These are phyloP conservation scores for Termitomyces sp. DNA, from an alignment of 768 basidiomycete genomes.

Conservation along the genomic window DNA sequence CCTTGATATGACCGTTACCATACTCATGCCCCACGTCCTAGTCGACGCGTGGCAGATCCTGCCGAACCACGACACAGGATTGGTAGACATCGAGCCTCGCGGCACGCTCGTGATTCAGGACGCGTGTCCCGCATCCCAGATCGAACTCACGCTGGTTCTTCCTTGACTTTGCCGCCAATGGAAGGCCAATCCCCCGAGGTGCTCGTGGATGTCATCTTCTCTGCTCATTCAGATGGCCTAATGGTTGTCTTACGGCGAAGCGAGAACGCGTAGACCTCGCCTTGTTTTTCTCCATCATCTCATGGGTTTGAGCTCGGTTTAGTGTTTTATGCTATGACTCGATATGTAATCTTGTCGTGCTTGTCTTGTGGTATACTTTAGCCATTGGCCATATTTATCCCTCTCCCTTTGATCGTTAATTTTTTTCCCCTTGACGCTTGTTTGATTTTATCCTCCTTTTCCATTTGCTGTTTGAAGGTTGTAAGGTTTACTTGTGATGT, in stretches of 20 bases:
- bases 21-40: constrained; percentile 7
- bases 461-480: constrained; percentile 3
- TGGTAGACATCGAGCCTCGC: constrained; percentile 11
- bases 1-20: constrained; percentile 2
- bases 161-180: constrained; percentile 12
- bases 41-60: constrained; percentile 31
- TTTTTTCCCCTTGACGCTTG: background rate
- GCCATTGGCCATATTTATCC: background rate
- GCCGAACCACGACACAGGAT: constrained; percentile 8
- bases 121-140: constrained; percentile 11
- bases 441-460: constrained; percentile 2
- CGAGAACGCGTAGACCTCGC: constrained; percentile 8
- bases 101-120: constrained; percentile 11
- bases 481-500: constrained; percentile 4
- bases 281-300: background rate
- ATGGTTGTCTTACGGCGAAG: constrained; percentile 67
- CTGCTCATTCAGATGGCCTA: constrained; percentile 80
- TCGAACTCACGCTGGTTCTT: constrained; percentile 6
- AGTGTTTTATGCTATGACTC: background rate
- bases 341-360: background rate
- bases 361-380: background rate
- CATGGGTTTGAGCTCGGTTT: background rate
- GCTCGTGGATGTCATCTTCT: constrained; percentile 76
- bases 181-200: constrained; percentile 34
- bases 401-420: background rate